Evolutionary conservation across 2,329 filamentous ascomycete species (phyloP).

Genomic region (Trichoderma cornu-damae): DNA sequence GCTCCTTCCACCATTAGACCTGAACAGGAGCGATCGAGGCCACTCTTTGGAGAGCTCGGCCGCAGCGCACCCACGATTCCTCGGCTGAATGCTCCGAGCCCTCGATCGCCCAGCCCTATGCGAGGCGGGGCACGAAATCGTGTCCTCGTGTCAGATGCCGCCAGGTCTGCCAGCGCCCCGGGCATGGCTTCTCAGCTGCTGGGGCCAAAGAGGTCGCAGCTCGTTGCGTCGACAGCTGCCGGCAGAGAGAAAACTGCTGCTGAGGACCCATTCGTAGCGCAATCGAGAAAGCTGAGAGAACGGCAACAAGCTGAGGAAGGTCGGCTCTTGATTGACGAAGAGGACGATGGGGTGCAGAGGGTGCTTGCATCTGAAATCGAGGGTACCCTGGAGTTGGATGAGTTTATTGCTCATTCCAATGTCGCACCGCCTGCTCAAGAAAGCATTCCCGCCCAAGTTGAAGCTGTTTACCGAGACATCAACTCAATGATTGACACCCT

Average conservation of each 20-base stretch:
- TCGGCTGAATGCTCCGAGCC: constrained; percentile 49
- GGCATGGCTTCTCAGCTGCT: constrained; percentile 53
- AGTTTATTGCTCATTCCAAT: constrained; percentile 61
- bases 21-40: constrained; percentile 40
- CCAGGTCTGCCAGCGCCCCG: constrained; percentile 56
- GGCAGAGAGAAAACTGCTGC: constrained; percentile 34
- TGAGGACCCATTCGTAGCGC: constrained; percentile 45
- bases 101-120: constrained; percentile 68
- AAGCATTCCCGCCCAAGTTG: constrained; percentile 57
- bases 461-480: constrained; percentile 70
- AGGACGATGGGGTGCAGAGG: constrained; percentile 62
- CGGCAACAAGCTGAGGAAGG: constrained; percentile 54
- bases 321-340: constrained; percentile 58
- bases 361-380: constrained; percentile 56
- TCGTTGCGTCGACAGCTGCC: constrained; percentile 36
- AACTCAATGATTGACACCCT: constrained; percentile 93
- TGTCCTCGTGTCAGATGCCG: constrained; percentile 44
- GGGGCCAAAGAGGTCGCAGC: constrained; percentile 35
- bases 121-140: constrained; percentile 52
- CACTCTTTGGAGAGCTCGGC: constrained; percentile 52
- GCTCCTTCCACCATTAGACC: constrained; percentile 31
- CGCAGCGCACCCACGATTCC: constrained; percentile 50
- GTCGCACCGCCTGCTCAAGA: constrained; percentile 49
- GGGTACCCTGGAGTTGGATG: constrained; percentile 58
- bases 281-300: constrained; percentile 49